Evolutionary conservation across 306 rosid genomes (phyloP).

Genomic region (Vigna unguiculata): DNA sequence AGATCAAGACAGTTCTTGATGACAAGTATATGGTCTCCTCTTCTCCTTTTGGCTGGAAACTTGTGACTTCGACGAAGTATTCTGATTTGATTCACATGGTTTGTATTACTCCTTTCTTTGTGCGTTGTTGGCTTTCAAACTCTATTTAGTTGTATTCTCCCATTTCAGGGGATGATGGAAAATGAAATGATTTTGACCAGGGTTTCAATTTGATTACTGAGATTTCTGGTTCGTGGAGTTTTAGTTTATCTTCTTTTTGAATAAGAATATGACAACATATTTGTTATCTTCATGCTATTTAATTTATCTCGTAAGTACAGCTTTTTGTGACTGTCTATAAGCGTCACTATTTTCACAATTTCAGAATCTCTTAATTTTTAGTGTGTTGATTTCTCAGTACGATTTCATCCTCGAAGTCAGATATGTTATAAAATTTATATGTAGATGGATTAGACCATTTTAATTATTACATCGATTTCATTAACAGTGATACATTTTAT

Average conservation of each 20-base stretch:
- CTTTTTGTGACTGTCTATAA: no score
- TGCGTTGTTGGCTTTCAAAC: constrained; percentile 28
- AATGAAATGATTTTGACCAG: constrained; percentile 24
- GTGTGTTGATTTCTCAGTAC: no score
- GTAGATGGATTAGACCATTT: no score
- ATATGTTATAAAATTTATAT: no score
- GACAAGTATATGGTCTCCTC: constrained; percentile 55
- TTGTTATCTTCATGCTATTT: background rate
- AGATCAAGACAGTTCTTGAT: constrained; percentile 56
- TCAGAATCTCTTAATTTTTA: no score
- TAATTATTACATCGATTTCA: no score
- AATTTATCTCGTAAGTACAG: no score
- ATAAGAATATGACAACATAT: constrained; percentile 19
- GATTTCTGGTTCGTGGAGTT: background rate
- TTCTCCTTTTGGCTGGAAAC: constrained; percentile 54
- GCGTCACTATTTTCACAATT: no score
- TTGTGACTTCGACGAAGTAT: constrained; percentile 41
- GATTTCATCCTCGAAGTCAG: no score
- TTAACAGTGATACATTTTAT: no score
- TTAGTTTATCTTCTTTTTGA: constrained; percentile 19
- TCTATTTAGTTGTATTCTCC: constrained; percentile 14
- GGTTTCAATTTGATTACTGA: constrained; percentile 5
- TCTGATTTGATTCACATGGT: constrained; percentile 10
- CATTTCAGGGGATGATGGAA: constrained; percentile 17
- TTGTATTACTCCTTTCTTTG: constrained; percentile 21